Base-by-base conservation (phyloP, 2,329 filamentous ascomycete genomes). In the Didymella glomerata region DNA sequence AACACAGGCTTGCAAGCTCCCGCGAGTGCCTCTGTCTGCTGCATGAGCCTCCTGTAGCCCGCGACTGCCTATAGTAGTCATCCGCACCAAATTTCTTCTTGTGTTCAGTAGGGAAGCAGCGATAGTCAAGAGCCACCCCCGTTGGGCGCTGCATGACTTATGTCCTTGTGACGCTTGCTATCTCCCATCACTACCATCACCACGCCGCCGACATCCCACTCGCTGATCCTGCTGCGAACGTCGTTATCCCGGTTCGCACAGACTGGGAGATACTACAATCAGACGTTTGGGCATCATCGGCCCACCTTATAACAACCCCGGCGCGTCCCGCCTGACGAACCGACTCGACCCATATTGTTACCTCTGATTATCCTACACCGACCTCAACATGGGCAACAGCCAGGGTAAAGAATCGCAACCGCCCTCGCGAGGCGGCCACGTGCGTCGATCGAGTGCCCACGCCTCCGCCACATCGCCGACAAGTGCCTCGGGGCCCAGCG, bases 361-460 rank as follows among this genome's bases (percentile, higher is more conserved):
- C 60, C 38, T 32, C 18, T 58, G 50, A 53, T 50, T 47, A 46
- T 27, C 34, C 57, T 54, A 14, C 46, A 41, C 40, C 41, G 42
- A 50, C 48, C 46, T 49, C 64, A 57, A 62, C 51, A 76, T 83
- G 81, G 81, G 81, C 41, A 83, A 82, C 72, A 82, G 76, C 69
- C 79, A 81, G 57, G 79, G 75, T 60, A 82, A 81, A 69, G 81
- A 83, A 65, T 68, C 78, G 49, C 78, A 77, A 24, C 72, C 76
- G n/a, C 72, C 76, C n/a, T 62, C 73, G 36, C 64, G 71, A 46
- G 72, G 74, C 50, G 72, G 74, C 48, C 73, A 76, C 25, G 71
- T 72, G 40, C 73, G 75, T 32, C 73, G 73, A 28, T 68, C 67
- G 28, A 74, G 69, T 63, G 62, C 68, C 41, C 73, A 77, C 57